These are phyloP conservation scores for Pleomassaria siparia DNA, from an alignment of 2,329 filamentous ascomycete species.

Conservation along the genomic window DNA sequence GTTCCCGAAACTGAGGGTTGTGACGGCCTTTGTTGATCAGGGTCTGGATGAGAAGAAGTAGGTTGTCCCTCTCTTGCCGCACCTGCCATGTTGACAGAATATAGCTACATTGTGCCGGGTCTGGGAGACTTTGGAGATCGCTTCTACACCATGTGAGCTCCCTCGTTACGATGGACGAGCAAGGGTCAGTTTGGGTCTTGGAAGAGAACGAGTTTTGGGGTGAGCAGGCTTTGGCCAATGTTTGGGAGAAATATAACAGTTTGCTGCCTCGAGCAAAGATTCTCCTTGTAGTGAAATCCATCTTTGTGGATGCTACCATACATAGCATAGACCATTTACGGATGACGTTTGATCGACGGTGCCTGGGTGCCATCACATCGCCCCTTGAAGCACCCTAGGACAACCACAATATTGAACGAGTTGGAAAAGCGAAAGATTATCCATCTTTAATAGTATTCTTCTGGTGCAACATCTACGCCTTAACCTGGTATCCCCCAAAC, in stretches of 20 bases:
- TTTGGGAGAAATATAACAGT: neutral
- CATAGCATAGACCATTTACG: neutral
- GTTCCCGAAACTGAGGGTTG: conserved; percentile 85
- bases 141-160: conserved; percentile 80
- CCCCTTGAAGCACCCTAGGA: neutral
- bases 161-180: neutral
- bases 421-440: neutral
- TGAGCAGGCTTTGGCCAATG: neutral
- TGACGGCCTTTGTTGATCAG: conserved; percentile 94
- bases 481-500: conserved; percentile 18
- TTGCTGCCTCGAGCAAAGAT: too few species aligned
- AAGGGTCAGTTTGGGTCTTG: neutral
- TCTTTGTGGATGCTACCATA: neutral
- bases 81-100: conserved; percentile 9
- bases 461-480: conserved; percentile 1
- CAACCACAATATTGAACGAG: neutral
- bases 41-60: conserved; percentile 98
- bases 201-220: neutral
- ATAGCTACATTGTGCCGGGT: conserved; percentile 90
- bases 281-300: neutral
- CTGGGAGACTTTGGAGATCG: conserved; percentile 94
- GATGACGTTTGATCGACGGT: too few species aligned
- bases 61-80: conserved; percentile 36
- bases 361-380: too few species aligned
- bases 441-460: neutral